These are phyloP conservation scores for Astrocystis sublimbata DNA, from an alignment of 495 filamentous ascomycete genomes.

Conservation along the genomic window DNA sequence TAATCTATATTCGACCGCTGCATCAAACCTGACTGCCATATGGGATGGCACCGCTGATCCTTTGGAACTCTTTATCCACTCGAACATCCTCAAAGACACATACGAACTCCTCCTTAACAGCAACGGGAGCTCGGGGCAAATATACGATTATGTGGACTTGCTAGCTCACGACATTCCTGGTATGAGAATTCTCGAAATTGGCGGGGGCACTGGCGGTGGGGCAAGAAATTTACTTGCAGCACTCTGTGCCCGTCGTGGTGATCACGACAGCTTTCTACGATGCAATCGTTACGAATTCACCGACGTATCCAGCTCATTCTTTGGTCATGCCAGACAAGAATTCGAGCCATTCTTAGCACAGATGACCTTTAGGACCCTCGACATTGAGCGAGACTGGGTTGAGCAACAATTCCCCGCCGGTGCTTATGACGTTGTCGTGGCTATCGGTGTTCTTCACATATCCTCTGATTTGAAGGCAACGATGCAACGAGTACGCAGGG, in stretches of 20 bases:
- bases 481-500: conserved; percentile 33
- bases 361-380: conserved; percentile 32
- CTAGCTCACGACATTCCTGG: conserved; percentile 39
- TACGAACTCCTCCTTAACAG: neutral
- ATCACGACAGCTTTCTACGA: neutral
- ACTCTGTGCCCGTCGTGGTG: conserved; percentile 13
- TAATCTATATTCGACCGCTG: neutral
- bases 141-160: conserved; percentile 22
- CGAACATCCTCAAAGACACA: neutral
- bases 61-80: conserved; percentile 31
- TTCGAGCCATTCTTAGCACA: conserved; percentile 13
- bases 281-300: conserved; percentile 47
- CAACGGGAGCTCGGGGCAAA: conserved; percentile 1
- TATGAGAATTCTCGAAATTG: conserved; percentile 46
- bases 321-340: conserved; percentile 35
- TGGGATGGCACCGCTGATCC: conserved; percentile 39
- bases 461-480: conserved; percentile 34
- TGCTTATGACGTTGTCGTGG: conserved; percentile 41
- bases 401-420: conserved; percentile 29
- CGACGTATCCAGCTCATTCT: conserved; percentile 52
- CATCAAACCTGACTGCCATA: conserved; percentile 34
- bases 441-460: conserved; percentile 47
- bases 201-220: conserved; percentile 42
- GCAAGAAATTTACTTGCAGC: conserved; percentile 16
- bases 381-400: conserved; percentile 25